Base-by-base conservation (phyloP, 2,329 filamentous ascomycete genomes). In the Cercospora canescens region DNA sequence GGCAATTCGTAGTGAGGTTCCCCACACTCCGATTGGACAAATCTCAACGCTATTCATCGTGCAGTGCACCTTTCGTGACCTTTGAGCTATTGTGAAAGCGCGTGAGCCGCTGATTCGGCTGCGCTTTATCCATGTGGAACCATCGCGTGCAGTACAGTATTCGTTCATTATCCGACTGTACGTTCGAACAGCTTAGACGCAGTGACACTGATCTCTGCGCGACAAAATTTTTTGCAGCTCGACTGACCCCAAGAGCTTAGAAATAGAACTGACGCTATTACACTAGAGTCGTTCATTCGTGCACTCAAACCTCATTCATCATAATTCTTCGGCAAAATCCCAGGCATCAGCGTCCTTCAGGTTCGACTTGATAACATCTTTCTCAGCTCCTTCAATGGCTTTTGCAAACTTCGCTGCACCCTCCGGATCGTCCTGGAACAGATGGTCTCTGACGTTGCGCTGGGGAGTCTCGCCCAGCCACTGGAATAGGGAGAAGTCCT, bases 401-500 rank as follows among this genome's bases (percentile, higher is more conserved):
- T 86, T 80, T 79, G 86, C 83, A 74, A 92, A 92, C 72, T 84
- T 85, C 72, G 87, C 82, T 0, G 86, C 88, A 9, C 83, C 85
- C 78, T 88, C 83, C 37, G 83, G 80, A 72, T 91, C 87, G 18
- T 86, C 82, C 24, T 84, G 80, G 74, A 92, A 91, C 60, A 92
- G 72, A 69, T 90, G 88, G 68, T 91, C 89, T 41, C 85, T 81
- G 4, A 72, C 67, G 50, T 68, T 67, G 65, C 86, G 82, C 80
- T 85, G 83, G 1, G 90, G 90, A 7, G 89, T 91, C 81, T 91
- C 88, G 4, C 89, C 89, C 77, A 92, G 82, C 90, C 90, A 92
- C 79, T 92, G 88, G 79, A 91, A 91, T 18, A 92, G 81, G 0
- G 87, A 89, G 71, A 92, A 91, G 74, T 92, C 89, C 68, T 88